phyloP scores from a whole-genome alignment of 1,284 basidiomycete species.

The Microbotryomycetes sp. region DNA sequence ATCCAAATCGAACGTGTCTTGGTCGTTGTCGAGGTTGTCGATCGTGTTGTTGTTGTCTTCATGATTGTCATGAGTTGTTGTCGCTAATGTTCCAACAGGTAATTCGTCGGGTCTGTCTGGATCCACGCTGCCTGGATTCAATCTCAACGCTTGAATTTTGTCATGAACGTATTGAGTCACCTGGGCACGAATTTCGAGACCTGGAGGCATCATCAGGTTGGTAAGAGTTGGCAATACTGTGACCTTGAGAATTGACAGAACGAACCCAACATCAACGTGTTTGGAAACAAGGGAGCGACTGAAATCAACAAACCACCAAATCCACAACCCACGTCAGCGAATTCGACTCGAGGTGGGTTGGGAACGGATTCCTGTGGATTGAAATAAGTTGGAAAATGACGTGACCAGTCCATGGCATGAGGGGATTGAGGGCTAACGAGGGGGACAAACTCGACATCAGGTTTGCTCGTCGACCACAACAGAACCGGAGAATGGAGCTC shows the following conservation, averaged over 20 bases:
- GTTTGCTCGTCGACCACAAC: not conserved
- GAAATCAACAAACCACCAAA: constrained; percentile 91
- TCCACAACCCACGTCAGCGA: constrained; percentile 95
- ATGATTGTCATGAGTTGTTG: constrained; percentile 39
- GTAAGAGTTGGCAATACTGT: not conserved
- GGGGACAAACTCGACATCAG: not conserved
- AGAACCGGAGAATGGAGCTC: constrained; percentile 22
- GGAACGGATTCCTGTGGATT: constrained; percentile 35
- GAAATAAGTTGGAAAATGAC: constrained; percentile 72
- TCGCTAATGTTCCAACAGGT: constrained; percentile 6
- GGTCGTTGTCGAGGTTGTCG: constrained; percentile 7
- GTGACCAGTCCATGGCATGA: constrained; percentile 70
- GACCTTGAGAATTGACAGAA: constrained; percentile 30
- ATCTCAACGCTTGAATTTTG: constrained; percentile 79
- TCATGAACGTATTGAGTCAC: constrained; percentile 96
- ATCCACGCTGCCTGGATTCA: constrained; percentile 44
- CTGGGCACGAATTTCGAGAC: constrained; percentile 94
- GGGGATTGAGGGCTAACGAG: constrained; percentile 64
- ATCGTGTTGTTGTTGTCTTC: constrained; percentile 11
- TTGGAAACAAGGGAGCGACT: constrained; percentile 84
- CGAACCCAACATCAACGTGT: constrained; percentile 88
- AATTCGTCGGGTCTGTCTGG: constrained; percentile 31
- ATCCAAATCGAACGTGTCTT: constrained; percentile 4
- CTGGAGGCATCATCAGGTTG: too few species aligned
- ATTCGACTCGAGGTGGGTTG: constrained; percentile 58